Base-by-base conservation (phyloP, 768 basidiomycete species). In the Tulasnella sp. region DNA sequence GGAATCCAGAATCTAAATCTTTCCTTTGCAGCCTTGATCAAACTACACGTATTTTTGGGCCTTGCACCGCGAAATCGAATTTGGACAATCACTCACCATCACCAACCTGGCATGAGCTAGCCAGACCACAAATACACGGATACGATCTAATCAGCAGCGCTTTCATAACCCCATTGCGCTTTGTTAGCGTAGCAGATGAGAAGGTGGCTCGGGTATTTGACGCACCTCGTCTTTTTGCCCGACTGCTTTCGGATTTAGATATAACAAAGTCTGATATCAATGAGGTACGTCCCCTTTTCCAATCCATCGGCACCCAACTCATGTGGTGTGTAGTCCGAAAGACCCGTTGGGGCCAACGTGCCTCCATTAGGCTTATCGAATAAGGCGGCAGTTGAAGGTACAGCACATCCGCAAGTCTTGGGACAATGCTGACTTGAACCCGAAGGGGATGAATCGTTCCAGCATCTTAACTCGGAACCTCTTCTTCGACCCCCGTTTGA, bases 351-450 rank as follows among this genome's bases (percentile, higher is more conserved):
- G 13, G 95, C 95, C 0, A 86, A 77, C 56, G 88, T 98, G 0
- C 92, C 95, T 31, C 91, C 95, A 5, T 70, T 98, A 0, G 92
- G 93, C 0, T 63, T 99, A 32, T 96, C 92, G 1, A 99, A 99
- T 63, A 92, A 95, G 59, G 90, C 91, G 0, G 66, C 81, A n/a
- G 73, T 67, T 45, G 79, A 82, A 57, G 74, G 88, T 84, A 37
- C 56, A 69, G 57, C 27, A 29, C 5, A 50, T 10, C 5, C 6
- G 19, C 41, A 9, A 37, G 10, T 33, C 34, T 6, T 40, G 24
- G 34, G 16, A 35, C 12, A 35, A 12, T 35, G 12, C 34, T 12
- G 12, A 35, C n/a, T 20, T 47, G 10, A 8, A 37, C 31, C 19
- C 24, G 7, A 47, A 55, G 56, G 47, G 16, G 54, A 54, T 22